phyloP scores from a whole-genome alignment of 805 yeast genomes.

The Lachancea cidri region DNA sequence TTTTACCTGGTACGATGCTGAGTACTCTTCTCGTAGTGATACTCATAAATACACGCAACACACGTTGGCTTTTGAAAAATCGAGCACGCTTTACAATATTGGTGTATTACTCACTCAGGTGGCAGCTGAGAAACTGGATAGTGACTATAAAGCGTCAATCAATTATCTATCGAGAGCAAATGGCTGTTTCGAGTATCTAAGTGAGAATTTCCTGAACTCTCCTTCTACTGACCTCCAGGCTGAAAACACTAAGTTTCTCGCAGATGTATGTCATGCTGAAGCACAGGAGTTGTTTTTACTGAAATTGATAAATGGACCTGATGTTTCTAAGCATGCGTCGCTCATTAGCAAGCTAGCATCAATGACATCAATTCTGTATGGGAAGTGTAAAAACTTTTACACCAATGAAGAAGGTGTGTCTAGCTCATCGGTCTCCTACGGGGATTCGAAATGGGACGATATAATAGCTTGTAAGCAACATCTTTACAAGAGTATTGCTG shows the following conservation, averaged over 20 bases:
- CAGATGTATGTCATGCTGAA: constrained; percentile 70
- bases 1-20: constrained; percentile 82
- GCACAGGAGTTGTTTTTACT: constrained; percentile 80
- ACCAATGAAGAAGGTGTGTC: constrained; percentile 29
- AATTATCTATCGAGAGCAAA: constrained; percentile 67
- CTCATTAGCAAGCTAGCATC: constrained; percentile 72
- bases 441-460: constrained; percentile 47
- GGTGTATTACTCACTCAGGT: constrained; percentile 56
- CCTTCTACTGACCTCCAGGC: constrained; percentile 76
- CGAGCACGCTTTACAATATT: constrained; percentile 72
- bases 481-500: constrained; percentile 56
- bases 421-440: constrained; percentile 27
- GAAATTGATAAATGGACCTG: constrained; percentile 44
- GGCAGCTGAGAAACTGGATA: constrained; percentile 36
- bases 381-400: constrained; percentile 44
- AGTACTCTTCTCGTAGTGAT: constrained; percentile 34
- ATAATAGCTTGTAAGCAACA: constrained; percentile 46
- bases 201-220: constrained; percentile 82
- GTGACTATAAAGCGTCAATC: constrained; percentile 53
- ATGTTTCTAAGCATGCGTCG: constrained; percentile 51
- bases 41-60: constrained; percentile 53
- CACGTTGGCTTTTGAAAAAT: constrained; percentile 86
- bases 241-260: constrained; percentile 59
- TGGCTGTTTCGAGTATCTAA: constrained; percentile 65
- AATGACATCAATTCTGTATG: constrained; percentile 53